phyloP scores from a whole-genome alignment of 164 flowering plant genomes.

The Brasenia schreberi region DNA sequence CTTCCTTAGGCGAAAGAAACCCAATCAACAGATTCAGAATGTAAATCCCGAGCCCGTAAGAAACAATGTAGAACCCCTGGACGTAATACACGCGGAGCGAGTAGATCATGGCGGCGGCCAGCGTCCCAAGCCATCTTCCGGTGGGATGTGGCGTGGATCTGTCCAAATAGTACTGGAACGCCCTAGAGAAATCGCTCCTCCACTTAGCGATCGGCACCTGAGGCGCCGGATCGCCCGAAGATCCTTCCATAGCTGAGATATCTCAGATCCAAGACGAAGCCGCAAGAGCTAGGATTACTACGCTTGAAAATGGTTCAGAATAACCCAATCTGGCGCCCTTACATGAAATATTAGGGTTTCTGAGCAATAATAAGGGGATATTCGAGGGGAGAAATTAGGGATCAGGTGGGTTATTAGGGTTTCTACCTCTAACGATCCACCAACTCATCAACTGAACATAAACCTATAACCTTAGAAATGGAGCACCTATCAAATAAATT shows the following conservation, averaged over 20 bases:
- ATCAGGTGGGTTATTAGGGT: no score
- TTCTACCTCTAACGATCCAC: no score
- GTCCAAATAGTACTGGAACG: constrained; percentile 38
- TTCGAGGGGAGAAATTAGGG: no score
- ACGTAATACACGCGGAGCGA: constrained; percentile 24
- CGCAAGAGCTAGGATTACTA: no score
- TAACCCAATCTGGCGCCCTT: no score
- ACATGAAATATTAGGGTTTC: no score
- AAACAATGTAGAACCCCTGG: constrained; percentile 38
- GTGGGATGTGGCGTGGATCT: constrained; percentile 30
- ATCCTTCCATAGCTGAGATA: constrained; percentile 37
- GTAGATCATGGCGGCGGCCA: constrained; percentile 16
- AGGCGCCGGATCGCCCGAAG: constrained; percentile 35
- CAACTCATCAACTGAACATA: no score
- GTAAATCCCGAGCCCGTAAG: constrained; percentile 40
- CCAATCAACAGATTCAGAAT: constrained; percentile 39
- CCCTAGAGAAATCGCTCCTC: constrained; percentile 37
- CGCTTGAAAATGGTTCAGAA: no score
- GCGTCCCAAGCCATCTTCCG: constrained; percentile 36
- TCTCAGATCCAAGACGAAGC: no score
- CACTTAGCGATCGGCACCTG: constrained; percentile 42
- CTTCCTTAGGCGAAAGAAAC: constrained; percentile 39
- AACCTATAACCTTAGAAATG: no score
- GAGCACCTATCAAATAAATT: no score
- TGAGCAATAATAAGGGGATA: no score